A percentile compares a stretch with the other conserved stretches of the same genome.
These are phyloP conservation scores for Malassezia globosa DNA, from an alignment of 1,284 basidiomycete species.

Conservation along the genomic window DNA sequence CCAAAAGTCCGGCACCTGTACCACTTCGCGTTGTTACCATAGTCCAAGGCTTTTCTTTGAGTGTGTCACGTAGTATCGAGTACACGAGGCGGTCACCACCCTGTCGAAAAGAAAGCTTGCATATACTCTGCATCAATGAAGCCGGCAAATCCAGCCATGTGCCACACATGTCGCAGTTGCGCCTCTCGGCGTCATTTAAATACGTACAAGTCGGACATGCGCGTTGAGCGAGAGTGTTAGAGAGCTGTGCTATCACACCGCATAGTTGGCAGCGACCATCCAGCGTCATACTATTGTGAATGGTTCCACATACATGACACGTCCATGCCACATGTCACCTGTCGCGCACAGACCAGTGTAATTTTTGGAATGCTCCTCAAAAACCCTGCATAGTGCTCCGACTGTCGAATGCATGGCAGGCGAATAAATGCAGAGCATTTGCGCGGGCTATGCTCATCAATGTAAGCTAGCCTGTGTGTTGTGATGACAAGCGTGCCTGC, in stretches of 20 bases:
- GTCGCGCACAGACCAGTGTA: conserved; percentile 52
- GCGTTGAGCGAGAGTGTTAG: conserved; percentile 4
- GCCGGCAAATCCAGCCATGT: conserved; percentile 56
- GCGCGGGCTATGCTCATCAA: conserved; percentile 56
- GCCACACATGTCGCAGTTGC: conserved; percentile 75
- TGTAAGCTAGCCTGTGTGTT: conserved; percentile 72
- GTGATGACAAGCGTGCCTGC: conserved; percentile 65
- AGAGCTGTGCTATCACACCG: conserved; percentile 21
- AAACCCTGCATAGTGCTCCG: conserved; percentile 82
- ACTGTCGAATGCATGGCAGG: conserved; percentile 61
- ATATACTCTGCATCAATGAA: conserved; percentile 54
- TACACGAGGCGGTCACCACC: conserved; percentile 82
- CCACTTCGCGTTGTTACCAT: background rate
- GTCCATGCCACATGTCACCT: conserved; percentile 23
- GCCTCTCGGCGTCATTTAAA: conserved; percentile 67
- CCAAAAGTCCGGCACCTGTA: conserved; percentile 20
- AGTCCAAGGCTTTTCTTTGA: conserved; percentile 67
- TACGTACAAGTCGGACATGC: conserved; percentile 79
- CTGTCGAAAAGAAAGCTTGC: conserved; percentile 68
- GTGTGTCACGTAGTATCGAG: conserved; percentile 61
- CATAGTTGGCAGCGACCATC: conserved; percentile 26
- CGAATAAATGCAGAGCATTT: conserved; percentile 49
- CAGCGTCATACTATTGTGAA: conserved; percentile 18
- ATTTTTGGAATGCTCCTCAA: conserved; percentile 82
- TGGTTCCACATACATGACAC: conserved; percentile 31